Conservation (phyloP, 306 rosid species). For the Potentilla sterilis region DNA sequence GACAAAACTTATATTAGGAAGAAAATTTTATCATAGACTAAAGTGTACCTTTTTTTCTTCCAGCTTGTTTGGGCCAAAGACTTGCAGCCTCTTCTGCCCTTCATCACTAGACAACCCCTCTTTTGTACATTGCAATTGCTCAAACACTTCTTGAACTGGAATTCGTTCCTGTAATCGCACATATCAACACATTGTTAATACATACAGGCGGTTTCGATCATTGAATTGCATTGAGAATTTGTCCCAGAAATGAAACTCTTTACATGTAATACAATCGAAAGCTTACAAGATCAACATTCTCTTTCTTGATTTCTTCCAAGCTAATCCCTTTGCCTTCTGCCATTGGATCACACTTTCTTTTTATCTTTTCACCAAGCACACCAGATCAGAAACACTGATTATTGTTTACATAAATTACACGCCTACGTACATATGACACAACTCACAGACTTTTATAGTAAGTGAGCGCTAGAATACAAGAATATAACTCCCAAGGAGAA, state of each 20-base stretch:
- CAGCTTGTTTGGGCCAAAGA: constrained; percentile 84
- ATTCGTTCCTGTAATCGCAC: constrained; percentile 55
- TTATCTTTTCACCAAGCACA: neutral
- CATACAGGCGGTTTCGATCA: neutral
- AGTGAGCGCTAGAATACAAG: constrained; percentile 12
- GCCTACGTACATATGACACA: neutral
- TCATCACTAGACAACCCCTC: constrained; percentile 74
- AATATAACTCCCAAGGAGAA: neutral
- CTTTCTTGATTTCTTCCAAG: constrained; percentile 78
- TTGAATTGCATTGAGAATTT: neutral
- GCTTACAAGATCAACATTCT: constrained; percentile 70
- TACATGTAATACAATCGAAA: neutral
- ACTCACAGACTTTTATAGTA: neutral
- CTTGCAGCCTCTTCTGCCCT: constrained; percentile 56
- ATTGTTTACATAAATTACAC: neutral
- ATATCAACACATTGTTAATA: neutral
- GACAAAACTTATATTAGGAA: neutral
- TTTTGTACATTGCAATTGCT: constrained; percentile 65
- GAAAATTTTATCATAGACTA: neutral
- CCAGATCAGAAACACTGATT: neutral
- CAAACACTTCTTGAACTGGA: constrained; percentile 78
- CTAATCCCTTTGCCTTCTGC: constrained; percentile 20
- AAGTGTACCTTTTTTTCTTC: constrained; percentile 67
- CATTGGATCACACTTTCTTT: neutral
- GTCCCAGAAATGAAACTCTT: neutral